Evolutionary conservation across 371 early-diverging fungal genomes (phyloP).

Genomic region (Nematocida ausubeli): DNA sequence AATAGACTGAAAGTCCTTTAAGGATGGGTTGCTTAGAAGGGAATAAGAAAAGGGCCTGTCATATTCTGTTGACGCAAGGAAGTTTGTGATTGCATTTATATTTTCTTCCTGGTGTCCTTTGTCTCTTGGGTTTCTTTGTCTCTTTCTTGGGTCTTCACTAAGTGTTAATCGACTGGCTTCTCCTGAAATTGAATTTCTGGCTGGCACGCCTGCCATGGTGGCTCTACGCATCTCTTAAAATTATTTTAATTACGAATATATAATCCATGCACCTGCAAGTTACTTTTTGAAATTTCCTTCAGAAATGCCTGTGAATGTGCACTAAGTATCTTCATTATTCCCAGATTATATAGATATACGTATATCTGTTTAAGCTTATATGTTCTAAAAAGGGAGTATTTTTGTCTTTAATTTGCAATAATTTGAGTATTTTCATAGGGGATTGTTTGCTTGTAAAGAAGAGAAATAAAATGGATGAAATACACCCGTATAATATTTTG

Average conservation of each 20-base stretch:
- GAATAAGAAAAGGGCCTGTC: slow-evolving; percentile 71
- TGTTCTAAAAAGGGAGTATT: too few relatives aligned
- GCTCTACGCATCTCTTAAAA: slow-evolving; percentile 51
- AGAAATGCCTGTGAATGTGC: too few relatives aligned
- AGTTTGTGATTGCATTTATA: slow-evolving; percentile 71
- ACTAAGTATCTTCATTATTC: too few relatives aligned
- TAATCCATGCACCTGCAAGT: too few relatives aligned
- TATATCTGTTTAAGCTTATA: too few relatives aligned
- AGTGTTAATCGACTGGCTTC: slow-evolving; percentile 31
- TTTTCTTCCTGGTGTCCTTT: slow-evolving; percentile 71
- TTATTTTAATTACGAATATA: background rate
- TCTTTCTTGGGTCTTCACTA: slow-evolving; percentile 51
- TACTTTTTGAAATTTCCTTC: too few relatives aligned
- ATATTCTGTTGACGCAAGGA: slow-evolving; percentile 74
- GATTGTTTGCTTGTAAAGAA: too few relatives aligned
- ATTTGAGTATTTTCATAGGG: too few relatives aligned
- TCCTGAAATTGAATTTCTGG: slow-evolving; percentile 4
- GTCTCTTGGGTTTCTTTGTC: slow-evolving; percentile 69
- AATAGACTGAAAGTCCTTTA: slow-evolving; percentile 79
- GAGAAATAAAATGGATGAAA: too few relatives aligned
- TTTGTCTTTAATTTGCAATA: too few relatives aligned
- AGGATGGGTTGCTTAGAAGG: slow-evolving; percentile 72
- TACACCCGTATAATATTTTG: too few relatives aligned
- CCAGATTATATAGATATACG: too few relatives aligned
- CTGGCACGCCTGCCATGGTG: slow-evolving; percentile 50